Evolutionary conservation across 176 grass and related monocot species (phyloP).

Genomic region (Thinopyrum elongatum): DNA sequence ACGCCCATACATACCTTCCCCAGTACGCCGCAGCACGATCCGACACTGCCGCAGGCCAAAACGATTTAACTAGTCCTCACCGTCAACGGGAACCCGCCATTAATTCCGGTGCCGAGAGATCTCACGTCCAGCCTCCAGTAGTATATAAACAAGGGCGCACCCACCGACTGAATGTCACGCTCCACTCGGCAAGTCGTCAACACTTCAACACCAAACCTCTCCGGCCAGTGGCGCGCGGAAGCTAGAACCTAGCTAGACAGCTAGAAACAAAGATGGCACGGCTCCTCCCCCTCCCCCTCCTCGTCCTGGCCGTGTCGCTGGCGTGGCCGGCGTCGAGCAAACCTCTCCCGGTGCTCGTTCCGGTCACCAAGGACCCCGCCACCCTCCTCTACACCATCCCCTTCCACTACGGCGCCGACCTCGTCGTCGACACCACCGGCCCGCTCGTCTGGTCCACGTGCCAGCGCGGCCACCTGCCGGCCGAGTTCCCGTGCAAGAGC

Average conservation of each 20-base stretch:
- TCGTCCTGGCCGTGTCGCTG: not conserved
- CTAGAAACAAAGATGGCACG: not conserved
- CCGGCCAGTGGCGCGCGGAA: not conserved
- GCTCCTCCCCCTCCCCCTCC: not conserved
- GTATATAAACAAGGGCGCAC: not conserved
- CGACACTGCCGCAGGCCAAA: not conserved
- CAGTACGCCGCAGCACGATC: not conserved
- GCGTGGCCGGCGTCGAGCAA: not conserved
- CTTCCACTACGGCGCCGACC: not conserved
- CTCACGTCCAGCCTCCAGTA: not conserved
- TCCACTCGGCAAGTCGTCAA: not conserved
- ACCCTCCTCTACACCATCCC: constrained; percentile 36
- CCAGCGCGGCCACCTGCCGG: constrained; percentile 10
- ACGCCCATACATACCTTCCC: not conserved
- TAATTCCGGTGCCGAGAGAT: not conserved
- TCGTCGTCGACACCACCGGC: constrained; percentile 28
- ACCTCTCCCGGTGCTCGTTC: not conserved
- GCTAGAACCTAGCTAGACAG: not conserved
- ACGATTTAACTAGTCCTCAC: not conserved
- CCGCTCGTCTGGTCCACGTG: constrained; percentile 41
- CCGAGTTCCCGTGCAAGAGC: not conserved
- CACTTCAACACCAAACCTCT: not conserved
- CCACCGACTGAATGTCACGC: too few species aligned
- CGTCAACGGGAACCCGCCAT: not conserved
- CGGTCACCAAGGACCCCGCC: constrained; percentile 26